Base-by-base conservation (phyloP, 495 filamentous ascomycete species). In the Hyphodiscus hymeniophilus region DNA sequence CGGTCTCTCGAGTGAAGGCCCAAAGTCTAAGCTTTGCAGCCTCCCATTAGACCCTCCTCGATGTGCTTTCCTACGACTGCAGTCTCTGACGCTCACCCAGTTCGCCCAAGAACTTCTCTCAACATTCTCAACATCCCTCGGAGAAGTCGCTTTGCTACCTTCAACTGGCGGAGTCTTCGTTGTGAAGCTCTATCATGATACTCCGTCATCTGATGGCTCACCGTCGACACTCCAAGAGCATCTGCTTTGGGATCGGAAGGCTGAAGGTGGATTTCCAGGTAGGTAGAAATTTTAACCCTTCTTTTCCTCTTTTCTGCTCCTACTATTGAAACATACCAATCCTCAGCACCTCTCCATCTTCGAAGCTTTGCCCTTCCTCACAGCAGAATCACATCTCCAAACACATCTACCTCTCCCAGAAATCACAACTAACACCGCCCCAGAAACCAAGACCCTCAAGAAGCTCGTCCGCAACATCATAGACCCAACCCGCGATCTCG, bases 21-120 rank as follows among this genome's bases (percentile, higher is more conserved):
- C 26, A 28, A 28, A 28, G 26, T 10, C 26, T 10, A 28, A n/a
- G n/a, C n/a, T n/a, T n/a, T n/a, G n/a, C n/a, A n/a, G n/a, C n/a
- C n/a, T n/a, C n/a, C n/a, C n/a, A n/a, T n/a, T n/a, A n/a, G n/a
- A n/a, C n/a, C n/a, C n/a, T n/a, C n/a, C n/a, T n/a, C n/a, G n/a
- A n/a, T n/a, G n/a, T n/a, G 5, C 26, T 5, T 10, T 28, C 10
- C 26, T 5, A 28, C 26, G 26, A 10, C 10, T 13, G 10, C 38
- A 12, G 5, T 23, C n/a, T 41, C 38, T 41, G 10, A 18, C 17
- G 3, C 17, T n/a, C 18, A 7, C 22, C 22, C 38, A 47, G 87
- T 95, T 85, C 67, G 89, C 85, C 36, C 92, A 98, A 78, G 92
- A 98, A 67, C 86, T 98, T 44, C 82, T 98, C 50, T 92, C 87